Evolutionary conservation across 805 yeast genomes (phyloP).

Genomic region (Cyberlindnera lachancei): DNA sequence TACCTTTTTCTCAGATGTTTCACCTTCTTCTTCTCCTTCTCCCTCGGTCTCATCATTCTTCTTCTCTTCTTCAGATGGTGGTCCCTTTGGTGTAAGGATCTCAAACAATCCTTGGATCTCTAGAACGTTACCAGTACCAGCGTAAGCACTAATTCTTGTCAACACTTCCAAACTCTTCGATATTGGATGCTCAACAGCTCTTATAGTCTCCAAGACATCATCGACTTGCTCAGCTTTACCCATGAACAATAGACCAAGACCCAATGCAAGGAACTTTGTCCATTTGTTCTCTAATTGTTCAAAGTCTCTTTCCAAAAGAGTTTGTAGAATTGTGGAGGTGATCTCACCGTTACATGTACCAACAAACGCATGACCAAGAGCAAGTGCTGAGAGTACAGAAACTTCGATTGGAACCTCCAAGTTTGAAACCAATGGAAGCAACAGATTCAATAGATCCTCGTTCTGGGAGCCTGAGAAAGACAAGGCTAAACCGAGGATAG

Average conservation of each 20-base stretch:
- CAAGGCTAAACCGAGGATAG: conserved; percentile 86
- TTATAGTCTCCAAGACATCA: conserved; percentile 88
- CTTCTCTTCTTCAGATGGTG: conserved; percentile 47
- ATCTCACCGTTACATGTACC: conserved; percentile 95
- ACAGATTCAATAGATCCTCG: conserved; percentile 68
- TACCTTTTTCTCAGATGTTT: conserved; percentile 12
- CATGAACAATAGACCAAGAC: conserved; percentile 84
- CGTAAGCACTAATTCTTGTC: conserved; percentile 88
- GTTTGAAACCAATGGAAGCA: conserved; percentile 80
- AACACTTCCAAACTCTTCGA: conserved; percentile 82
- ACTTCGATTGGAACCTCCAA: conserved; percentile 67
- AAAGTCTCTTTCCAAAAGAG: conserved; percentile 78
- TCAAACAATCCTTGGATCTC: conserved; percentile 88
- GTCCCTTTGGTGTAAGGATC: conserved; percentile 69
- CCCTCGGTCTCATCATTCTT: conserved; percentile 53
- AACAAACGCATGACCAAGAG: conserved; percentile 89
- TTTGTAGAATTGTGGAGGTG: conserved; percentile 85
- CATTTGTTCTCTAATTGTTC: conserved; percentile 76
- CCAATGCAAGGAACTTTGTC: conserved; percentile 85
- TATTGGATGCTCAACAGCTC: conserved; percentile 93
- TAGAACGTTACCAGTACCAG: conserved; percentile 95
- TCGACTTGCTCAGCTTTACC: conserved; percentile 92
- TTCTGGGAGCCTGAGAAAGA: conserved; percentile 94
- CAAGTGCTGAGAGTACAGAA: conserved; percentile 79
- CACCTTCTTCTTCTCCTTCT: conserved; percentile 35